Base-by-base conservation (phyloP, 1,284 basidiomycete species). In the Tetrapyrgos nigripes region DNA sequence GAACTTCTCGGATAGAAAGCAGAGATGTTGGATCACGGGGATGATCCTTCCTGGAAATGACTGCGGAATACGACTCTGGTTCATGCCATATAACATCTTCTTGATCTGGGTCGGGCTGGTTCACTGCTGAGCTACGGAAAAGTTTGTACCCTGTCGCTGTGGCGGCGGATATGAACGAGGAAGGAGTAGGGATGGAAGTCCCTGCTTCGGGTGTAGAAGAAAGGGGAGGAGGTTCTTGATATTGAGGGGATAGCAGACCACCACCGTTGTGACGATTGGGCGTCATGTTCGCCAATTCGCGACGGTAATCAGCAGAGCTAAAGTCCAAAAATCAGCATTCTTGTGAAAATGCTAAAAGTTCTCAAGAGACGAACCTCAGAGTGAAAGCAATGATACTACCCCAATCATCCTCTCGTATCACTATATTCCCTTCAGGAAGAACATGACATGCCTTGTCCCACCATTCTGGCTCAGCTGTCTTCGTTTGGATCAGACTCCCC, bases 301-400 rank as follows among this genome's bases (percentile, higher is more conserved):
- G 73, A n/a, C 80, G 79, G 65, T 88, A 91, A 62, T 89, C 88
- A 0, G 72, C 48, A 2, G 87, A 85, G 64, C 88, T 89, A 66
- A 23, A 60, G 37, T 31, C 50, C 31, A 26, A 9, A 9, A 21
- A 46, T 51, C 28, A 33, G 57, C 24, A 33, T 21, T 24, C 40
- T 47, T 8, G 14, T 59, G n/a, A 45, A 44, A 28, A 33, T n/a
- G 2, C 27, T 9, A 54, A 13, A 47, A 43, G 43, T 40, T 21
- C 8, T 26, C 56, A 5, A 31, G 13, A 29, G 26, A 49, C 56
- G 6, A 35, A 61, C 60, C 87, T 87, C 49, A 91, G 73, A 2
- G 88, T 89, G 71, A 87, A 89, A 2, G 89, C 85, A 62, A 91
- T 91, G 50, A 91, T 85, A 66, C 87, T 90, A 1, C 88, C 88